Base-by-base conservation (phyloP, 495 filamentous ascomycete genomes). In the Xylaria cubensis region DNA sequence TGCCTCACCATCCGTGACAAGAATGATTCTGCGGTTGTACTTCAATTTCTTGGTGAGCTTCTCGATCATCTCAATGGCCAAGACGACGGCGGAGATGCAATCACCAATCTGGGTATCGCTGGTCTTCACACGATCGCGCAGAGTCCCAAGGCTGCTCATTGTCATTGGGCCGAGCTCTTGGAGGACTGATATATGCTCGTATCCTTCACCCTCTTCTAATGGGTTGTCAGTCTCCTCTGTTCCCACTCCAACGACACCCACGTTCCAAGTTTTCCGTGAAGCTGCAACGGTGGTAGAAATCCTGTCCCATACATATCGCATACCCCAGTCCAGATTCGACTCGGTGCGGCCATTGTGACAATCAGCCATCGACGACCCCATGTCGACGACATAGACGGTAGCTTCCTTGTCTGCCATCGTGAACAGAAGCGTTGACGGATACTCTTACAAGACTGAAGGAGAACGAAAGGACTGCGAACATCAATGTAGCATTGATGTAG, bases 271-370 rank as follows among this genome's bases (percentile, higher is more conserved):
- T 80, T 97, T 97, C 61, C 95, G 90, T 39, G 90, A 92, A 32
- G 92, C 93, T 17, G 91, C 87, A 70, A 99, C 90, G 12, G 93
- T 97, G 26, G 87, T 90, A 0, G 93, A 93, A 75, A 98, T 97
- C 75, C 91, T 94, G 80, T 98, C 96, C 96, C 96, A 99, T 62
- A 99, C 89, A 85, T 97, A 99, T 68, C 89, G 89, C 92, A 98
- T 91, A 24, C 90, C 88, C 86, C 89, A 98, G 68, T 97, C 93
- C 4, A 98, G 89, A 81, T 98, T 93, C 19, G 93, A 91, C 77
- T 94, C 86, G 8, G 80, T 75, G 63, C 97, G 90, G n/a, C 90
- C 94, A 84, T 91, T 85, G 72, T 88, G 88, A 72, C 85, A 88
- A 76, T 93, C 84, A 58, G 88, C 91, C 93, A 97, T 98, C 24